phyloP scores from a whole-genome alignment of 169 alveolate species.

The Eimeria nieschulzi region DNA sequence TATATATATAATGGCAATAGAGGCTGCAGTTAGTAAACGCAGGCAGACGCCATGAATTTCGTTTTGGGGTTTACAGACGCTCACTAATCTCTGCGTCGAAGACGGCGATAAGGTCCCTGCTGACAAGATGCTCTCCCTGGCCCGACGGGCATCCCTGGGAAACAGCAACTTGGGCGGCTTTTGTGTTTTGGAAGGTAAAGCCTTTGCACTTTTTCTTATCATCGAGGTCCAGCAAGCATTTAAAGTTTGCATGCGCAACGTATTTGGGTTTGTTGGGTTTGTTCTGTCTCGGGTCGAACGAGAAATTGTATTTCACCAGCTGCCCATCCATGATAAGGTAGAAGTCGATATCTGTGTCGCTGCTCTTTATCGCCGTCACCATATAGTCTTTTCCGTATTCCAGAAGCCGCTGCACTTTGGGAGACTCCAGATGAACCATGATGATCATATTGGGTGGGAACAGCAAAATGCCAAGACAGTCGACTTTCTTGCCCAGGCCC shows the following conservation, averaged over 20 bases:
- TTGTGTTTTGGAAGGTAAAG: conserved; percentile 18
- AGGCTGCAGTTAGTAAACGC: neutral
- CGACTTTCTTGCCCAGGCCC: conserved; percentile 78
- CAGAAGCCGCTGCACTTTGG: conserved; percentile 78
- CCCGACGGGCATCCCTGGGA: conserved; percentile 66
- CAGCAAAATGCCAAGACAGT: conserved; percentile 78
- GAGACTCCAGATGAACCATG: conserved; percentile 79
- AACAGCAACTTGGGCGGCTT: conserved; percentile 6
- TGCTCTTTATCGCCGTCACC: conserved; percentile 80
- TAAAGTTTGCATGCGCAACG: conserved; percentile 72
- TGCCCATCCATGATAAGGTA: conserved; percentile 81
- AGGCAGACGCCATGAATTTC: neutral
- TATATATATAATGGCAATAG: neutral
- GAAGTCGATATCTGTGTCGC: conserved; percentile 82
- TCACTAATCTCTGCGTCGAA: conserved; percentile 71
- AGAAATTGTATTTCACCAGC: conserved; percentile 77
- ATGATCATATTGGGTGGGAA: conserved; percentile 80
- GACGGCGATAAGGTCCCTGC: conserved; percentile 45
- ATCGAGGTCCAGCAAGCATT: conserved; percentile 45
- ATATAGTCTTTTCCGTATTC: conserved; percentile 78
- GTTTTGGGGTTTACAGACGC: neutral
- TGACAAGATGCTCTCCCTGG: conserved; percentile 66
- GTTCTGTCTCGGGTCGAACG: conserved; percentile 80
- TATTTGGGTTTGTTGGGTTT: conserved; percentile 78
- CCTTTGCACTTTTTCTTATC: conserved; percentile 28